Evolutionary conservation across 805 yeast genomes (phyloP).

Genomic region (Metschnikowia similis): DNA sequence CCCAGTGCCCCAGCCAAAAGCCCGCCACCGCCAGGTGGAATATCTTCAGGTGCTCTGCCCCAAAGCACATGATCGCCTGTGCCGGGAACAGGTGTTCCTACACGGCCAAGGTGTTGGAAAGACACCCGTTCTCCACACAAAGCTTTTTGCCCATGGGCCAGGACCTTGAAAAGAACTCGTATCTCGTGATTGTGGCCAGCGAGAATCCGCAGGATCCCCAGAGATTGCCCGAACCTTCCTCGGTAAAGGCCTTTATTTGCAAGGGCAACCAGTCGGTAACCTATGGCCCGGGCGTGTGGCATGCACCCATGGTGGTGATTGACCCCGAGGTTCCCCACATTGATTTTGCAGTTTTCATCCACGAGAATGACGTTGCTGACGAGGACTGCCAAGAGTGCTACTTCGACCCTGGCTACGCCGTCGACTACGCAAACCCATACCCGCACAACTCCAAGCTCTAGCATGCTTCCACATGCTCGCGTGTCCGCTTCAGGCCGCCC

Average conservation of each 20-base stretch:
- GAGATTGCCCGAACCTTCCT: conserved; percentile 56
- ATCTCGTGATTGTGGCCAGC: conserved; percentile 76
- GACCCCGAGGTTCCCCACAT: conserved; percentile 46
- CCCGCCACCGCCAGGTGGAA: conserved; percentile 70
- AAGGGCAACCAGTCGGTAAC: conserved; percentile 86
- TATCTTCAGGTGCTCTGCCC: conserved; percentile 77
- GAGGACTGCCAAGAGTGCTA: conserved; percentile 83
- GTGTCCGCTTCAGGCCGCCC: neutral
- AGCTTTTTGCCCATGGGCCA: conserved; percentile 90
- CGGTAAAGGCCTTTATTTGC: conserved; percentile 66
- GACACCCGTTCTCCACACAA: conserved; percentile 88
- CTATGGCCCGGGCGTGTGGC: conserved; percentile 86
- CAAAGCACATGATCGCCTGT: conserved; percentile 48
- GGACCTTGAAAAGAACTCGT: conserved; percentile 45
- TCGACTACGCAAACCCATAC: conserved; percentile 20
- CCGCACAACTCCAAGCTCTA: conserved; percentile 8
- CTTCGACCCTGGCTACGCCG: conserved; percentile 54
- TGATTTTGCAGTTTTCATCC: conserved; percentile 86
- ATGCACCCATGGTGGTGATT: conserved; percentile 91
- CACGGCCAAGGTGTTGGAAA: conserved; percentile 67
- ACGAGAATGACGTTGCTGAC: conserved; percentile 73
- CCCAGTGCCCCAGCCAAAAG: conserved; percentile 41
- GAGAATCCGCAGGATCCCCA: conserved; percentile 33
- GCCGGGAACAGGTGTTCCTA: conserved; percentile 29
- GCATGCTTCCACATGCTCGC: neutral